Percentiles rank a stretch among this genome's conserved stretches.
These are phyloP conservation scores for Kodamaea lidongshanica DNA, from an alignment of 805 yeast species.

Conservation along the genomic window DNA sequence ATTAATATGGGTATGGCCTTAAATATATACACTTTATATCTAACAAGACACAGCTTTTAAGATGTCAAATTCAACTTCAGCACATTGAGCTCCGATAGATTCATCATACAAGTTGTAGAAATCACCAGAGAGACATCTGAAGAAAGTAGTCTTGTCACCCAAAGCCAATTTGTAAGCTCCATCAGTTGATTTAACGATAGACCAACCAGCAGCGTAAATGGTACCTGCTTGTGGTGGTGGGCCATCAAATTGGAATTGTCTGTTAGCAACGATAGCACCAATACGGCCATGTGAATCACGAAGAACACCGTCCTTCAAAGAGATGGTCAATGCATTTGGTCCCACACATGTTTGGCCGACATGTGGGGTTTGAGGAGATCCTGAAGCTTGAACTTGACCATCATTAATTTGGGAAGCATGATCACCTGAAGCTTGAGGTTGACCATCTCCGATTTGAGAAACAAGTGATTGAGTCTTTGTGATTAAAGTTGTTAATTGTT, in stretches of 20 bases:
- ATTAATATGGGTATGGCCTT: no score
- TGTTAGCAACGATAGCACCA: slow-evolving; percentile 75
- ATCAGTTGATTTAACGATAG: slow-evolving; percentile 14
- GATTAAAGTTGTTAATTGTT: slow-evolving; percentile 22
- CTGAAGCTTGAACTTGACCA: slow-evolving; percentile 27
- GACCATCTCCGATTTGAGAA: slow-evolving; percentile 37
- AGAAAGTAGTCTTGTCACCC: slow-evolving; percentile 56
- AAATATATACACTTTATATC: no score
- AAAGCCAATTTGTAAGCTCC: slow-evolving; percentile 58
- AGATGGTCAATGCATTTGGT: slow-evolving; percentile 45
- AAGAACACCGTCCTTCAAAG: slow-evolving; percentile 45
- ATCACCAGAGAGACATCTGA: slow-evolving; percentile 69
- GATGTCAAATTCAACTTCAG: slow-evolving; percentile 18
- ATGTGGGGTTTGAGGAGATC: slow-evolving; percentile 6
- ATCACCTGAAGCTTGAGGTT: slow-evolving; percentile 25
- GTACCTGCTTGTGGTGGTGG: slow-evolving; percentile 66
- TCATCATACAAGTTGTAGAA: slow-evolving; percentile 76
- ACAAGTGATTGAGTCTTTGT: slow-evolving; percentile 21
- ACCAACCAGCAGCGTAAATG: slow-evolving; percentile 27
- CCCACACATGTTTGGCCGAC: slow-evolving; percentile 18
- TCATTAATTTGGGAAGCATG: slow-evolving; percentile 23
- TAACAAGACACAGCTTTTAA: slow-evolving; percentile 13
- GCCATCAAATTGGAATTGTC: slow-evolving; percentile 77
- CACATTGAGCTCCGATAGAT: slow-evolving; percentile 56
- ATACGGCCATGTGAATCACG: slow-evolving; percentile 59